These are phyloP conservation scores for Poa pratensis DNA, from an alignment of 176 grass and related monocot species.

Conservation along the genomic window DNA sequence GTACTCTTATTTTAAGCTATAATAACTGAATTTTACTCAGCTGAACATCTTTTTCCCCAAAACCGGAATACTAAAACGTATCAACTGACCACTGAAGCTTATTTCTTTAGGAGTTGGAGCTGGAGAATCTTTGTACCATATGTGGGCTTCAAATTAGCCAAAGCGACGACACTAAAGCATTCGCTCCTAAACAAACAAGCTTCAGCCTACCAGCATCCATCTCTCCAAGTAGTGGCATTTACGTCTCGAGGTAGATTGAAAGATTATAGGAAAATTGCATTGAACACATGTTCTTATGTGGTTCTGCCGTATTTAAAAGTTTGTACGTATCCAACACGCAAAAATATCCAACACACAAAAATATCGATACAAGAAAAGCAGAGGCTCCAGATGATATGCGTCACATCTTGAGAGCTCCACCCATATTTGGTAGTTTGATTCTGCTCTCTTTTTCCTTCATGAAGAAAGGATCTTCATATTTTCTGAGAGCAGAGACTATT, in stretches of 20 bases:
- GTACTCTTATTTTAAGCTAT: constrained; percentile 48
- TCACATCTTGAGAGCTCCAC: too few species aligned
- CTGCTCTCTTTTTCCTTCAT: too few species aligned
- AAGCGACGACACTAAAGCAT: constrained; percentile 50
- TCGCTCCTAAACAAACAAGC: constrained; percentile 78
- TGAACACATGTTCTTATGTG: background rate
- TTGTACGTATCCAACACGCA: background rate
- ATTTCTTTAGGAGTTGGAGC: constrained; percentile 63
- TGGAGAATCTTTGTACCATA: constrained; percentile 63
- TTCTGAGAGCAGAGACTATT: too few species aligned
- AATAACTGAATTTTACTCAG: constrained; percentile 13
- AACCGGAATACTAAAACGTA: background rate
- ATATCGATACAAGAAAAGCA: background rate
- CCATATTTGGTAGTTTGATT: too few species aligned
- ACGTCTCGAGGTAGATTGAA: constrained; percentile 37
- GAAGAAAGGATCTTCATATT: too few species aligned
- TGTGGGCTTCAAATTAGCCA: constrained; percentile 76
- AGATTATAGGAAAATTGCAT: constrained; percentile 41
- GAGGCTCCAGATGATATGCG: background rate
- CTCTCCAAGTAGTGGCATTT: constrained; percentile 47
- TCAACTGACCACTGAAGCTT: constrained; percentile 7
- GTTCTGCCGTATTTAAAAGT: background rate
- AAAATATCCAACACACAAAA: background rate
- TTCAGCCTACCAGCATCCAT: constrained; percentile 56
- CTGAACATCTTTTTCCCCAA: background rate